Percentiles rank a stretch among this genome's conserved stretches.
Conservation (phyloP, 768 basidiomycete species). For the Kwoniella dendrophila region DNA sequence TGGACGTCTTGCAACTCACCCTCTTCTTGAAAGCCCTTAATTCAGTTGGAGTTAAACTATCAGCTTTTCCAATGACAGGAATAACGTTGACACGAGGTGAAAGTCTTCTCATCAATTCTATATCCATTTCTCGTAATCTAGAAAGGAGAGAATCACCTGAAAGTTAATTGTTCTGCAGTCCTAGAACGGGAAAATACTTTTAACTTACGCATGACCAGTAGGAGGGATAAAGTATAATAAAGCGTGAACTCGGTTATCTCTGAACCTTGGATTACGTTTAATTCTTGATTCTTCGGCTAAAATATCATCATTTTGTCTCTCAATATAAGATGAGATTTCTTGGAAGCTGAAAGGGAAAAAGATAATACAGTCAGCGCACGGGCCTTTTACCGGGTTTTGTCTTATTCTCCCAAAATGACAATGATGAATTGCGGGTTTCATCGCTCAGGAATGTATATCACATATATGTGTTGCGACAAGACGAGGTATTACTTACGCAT, state of each 20-base stretch:
- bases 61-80: slow-evolving; percentile 93
- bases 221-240: slow-evolving; percentile 98
- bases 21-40: slow-evolving; percentile 95
- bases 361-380: neutral
- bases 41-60: slow-evolving; percentile 89
- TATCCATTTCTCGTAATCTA: slow-evolving; percentile 91
- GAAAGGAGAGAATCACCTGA: neutral
- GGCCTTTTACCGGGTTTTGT: neutral
- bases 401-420: neutral
- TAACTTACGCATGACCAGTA: slow-evolving; percentile 57
- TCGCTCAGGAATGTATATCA: too few relatives aligned
- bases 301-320: slow-evolving; percentile 98
- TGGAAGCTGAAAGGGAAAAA: slow-evolving; percentile 68
- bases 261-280: slow-evolving; percentile 98
- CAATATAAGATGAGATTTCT: slow-evolving; percentile 94
- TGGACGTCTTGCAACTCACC: slow-evolving; percentile 60
- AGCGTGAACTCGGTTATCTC: slow-evolving; percentile 95
- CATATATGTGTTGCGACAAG: too few relatives aligned
- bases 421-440: neutral
- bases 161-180: neutral
- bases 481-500: slow-evolving; percentile 73
- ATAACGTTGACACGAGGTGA: slow-evolving; percentile 99
- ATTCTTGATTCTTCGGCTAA: slow-evolving; percentile 97
- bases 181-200: neutral
- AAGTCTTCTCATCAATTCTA: slow-evolving; percentile 96